Evolutionary conservation across 495 filamentous ascomycete species (phyloP).

Genomic region (Tuber aestivum): DNA sequence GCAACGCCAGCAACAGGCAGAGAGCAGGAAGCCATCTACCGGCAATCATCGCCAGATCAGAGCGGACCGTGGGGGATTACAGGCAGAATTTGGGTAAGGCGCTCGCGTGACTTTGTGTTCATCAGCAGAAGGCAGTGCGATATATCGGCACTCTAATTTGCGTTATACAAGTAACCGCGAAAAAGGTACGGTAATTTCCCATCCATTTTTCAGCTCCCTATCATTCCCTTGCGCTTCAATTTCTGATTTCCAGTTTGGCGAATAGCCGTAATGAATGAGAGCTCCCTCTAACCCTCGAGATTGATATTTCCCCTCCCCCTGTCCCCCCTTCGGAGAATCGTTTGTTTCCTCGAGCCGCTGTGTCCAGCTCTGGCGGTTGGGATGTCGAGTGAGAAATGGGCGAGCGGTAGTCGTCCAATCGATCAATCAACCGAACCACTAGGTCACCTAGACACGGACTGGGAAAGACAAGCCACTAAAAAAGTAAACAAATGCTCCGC

Average conservation of each 20-base stretch:
- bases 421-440: not conserved
- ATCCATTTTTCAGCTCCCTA: not conserved
- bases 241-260: not conserved
- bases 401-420: not conserved
- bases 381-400: not conserved
- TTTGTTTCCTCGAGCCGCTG: too few relatives aligned
- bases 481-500: not conserved
- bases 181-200: not conserved
- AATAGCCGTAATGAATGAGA: not conserved
- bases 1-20: not conserved
- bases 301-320: not conserved
- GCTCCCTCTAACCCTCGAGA: not conserved
- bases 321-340: not conserved
- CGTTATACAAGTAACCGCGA: too few relatives aligned
- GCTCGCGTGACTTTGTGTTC: not conserved
- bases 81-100: not conserved
- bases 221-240: not conserved
- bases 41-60: not conserved
- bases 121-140: not conserved
- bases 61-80: not conserved
- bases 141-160: too few relatives aligned
- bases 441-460: not conserved
- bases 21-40: not conserved
- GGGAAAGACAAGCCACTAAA: not conserved
- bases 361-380: not conserved